A percentile compares a stretch with the other conserved stretches of the same genome.
phyloP scores from a whole-genome alignment of 2,329 filamentous ascomycete genomes.

The Clarireedia homoeocarpa region DNA sequence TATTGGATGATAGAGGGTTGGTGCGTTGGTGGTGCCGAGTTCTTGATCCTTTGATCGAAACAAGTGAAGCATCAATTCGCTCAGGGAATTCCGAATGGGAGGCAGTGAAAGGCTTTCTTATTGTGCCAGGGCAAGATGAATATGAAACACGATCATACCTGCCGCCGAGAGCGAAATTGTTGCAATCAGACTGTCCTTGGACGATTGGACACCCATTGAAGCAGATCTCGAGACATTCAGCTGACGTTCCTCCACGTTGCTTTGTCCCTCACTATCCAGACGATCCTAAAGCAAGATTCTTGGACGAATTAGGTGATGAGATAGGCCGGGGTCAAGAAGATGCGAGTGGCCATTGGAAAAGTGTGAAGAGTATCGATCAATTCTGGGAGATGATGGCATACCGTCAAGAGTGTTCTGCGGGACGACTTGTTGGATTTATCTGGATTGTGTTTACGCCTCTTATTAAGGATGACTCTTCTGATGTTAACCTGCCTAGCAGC shows the following conservation, averaged over 20 bases:
- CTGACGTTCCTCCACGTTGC: slow-evolving; percentile 68
- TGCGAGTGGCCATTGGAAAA: slow-evolving; percentile 67
- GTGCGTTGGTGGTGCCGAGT: slow-evolving; percentile 96
- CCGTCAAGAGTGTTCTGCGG: slow-evolving; percentile 89
- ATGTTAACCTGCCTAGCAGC: slow-evolving; percentile 14
- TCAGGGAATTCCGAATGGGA: slow-evolving; percentile 32
- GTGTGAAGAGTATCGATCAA: slow-evolving; percentile 73
- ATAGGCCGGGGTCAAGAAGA: slow-evolving; percentile 51
- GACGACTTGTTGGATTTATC: slow-evolving; percentile 84
- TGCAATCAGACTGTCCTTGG: slow-evolving; percentile 36
- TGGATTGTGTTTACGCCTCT: slow-evolving; percentile 69
- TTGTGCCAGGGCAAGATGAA: slow-evolving; percentile 80
- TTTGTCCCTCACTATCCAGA: slow-evolving; percentile 88
- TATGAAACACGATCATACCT: slow-evolving; percentile 75
- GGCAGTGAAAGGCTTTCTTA: slow-evolving; percentile 65
- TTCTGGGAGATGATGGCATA: slow-evolving; percentile 99
- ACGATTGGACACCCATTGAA: slow-evolving; percentile 67
- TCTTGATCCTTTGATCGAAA: slow-evolving; percentile 60
- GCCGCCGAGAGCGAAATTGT: slow-evolving; percentile 39
- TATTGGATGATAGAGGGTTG: slow-evolving; percentile 80
- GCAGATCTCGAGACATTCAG: slow-evolving; percentile 52
- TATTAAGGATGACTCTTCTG: slow-evolving; percentile 3
- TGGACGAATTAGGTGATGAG: slow-evolving; percentile 84
- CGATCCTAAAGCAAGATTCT: slow-evolving; percentile 86
- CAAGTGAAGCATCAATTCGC: slow-evolving; percentile 11